Conservation (phyloP, 805 yeast genomes). For the Ogataea naganishii region DNA sequence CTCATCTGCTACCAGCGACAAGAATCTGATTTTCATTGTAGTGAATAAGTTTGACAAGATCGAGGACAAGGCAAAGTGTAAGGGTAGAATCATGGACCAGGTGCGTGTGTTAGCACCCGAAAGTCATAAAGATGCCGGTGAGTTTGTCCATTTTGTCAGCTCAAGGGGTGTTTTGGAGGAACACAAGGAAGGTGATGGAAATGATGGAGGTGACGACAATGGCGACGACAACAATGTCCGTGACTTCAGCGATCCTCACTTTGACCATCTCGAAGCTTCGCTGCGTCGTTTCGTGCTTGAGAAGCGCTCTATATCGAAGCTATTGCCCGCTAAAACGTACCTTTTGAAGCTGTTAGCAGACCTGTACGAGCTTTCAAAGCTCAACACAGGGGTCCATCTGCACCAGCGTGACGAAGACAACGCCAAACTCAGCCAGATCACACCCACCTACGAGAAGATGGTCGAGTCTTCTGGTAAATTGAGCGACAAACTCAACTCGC, state of each 20-base stretch:
- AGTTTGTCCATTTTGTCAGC: constrained; percentile 89
- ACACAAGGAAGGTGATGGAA: constrained; percentile 27
- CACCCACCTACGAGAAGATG: constrained; percentile 55
- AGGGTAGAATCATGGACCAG: constrained; percentile 69
- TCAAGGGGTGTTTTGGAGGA: constrained; percentile 39
- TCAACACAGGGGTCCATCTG: constrained; percentile 50
- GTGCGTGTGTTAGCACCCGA: constrained; percentile 82
- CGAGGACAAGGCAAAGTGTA: constrained; percentile 72
- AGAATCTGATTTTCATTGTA: constrained; percentile 86
- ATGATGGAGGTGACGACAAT: constrained; percentile 29
- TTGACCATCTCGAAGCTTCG: constrained; percentile 78
- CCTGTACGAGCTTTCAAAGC: constrained; percentile 44
- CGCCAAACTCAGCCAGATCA: constrained; percentile 44
- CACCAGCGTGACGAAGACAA: constrained; percentile 39
- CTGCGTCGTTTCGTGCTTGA: constrained; percentile 80
- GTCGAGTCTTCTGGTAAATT: constrained; percentile 43
- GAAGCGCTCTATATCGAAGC: constrained; percentile 79
- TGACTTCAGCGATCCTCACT: constrained; percentile 45
- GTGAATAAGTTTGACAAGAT: constrained; percentile 89
- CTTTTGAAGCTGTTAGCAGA: constrained; percentile 63
- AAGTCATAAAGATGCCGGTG: constrained; percentile 78
- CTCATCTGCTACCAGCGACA: constrained; percentile 82
- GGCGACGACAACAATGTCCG: constrained; percentile 23
- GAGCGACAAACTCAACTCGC: constrained; percentile 48
- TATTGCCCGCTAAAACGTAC: constrained; percentile 90